These are phyloP conservation scores for Litsea cubeba DNA, from an alignment of 164 flowering plant genomes.

Conservation along the genomic window DNA sequence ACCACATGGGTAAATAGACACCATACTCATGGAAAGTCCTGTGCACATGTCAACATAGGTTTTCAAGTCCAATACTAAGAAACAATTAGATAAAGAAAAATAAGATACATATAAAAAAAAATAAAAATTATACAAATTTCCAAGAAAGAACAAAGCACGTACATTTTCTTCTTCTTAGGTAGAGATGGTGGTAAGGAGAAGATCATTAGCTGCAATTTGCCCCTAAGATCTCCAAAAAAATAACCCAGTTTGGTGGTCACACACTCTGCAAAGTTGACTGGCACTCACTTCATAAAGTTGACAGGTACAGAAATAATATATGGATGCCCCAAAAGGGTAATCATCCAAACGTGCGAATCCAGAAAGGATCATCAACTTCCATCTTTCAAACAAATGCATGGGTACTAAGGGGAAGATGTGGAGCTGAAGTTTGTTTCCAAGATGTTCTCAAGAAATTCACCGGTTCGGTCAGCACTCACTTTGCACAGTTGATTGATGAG, in stretches of 20 bases:
- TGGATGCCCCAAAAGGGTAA: no score
- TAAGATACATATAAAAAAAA: background rate
- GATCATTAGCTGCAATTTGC: no score
- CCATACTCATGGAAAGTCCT: background rate
- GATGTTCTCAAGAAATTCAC: conserved; percentile 23
- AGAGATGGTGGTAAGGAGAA: background rate
- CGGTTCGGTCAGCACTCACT: conserved; percentile 15
- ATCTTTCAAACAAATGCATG: no score
- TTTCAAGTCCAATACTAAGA: no score
- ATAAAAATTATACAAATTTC: background rate
- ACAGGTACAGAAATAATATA: no score
- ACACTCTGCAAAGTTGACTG: no score
- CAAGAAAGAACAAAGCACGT: background rate
- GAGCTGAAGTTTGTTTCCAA: conserved; percentile 17
- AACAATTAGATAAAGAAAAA: no score
- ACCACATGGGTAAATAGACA: background rate
- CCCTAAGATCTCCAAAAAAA: no score
- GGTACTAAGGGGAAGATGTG: background rate
- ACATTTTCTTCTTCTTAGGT: background rate
- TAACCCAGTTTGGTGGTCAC: no score
- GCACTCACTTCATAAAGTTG: no score
- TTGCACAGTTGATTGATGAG: conserved; percentile 30
- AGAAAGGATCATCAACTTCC: no score
- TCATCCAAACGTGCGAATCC: no score
- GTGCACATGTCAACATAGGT: background rate